These are phyloP conservation scores for Podospora pseudopauciseta DNA, from an alignment of 495 filamentous ascomycete genomes.

Conservation along the genomic window DNA sequence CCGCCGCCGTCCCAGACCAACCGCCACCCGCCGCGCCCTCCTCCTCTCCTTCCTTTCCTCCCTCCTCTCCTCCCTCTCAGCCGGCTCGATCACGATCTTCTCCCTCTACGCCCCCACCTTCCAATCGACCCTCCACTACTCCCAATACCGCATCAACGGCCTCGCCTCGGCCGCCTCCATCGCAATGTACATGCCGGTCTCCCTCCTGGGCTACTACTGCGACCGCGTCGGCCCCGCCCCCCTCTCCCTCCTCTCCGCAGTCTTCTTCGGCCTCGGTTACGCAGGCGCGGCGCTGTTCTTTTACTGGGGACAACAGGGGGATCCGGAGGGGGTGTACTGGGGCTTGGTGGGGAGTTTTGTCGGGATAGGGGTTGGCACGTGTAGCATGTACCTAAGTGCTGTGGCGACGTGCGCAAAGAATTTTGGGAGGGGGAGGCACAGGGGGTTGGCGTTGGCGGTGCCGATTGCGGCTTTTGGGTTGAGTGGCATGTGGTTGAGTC, in stretches of 20 bases:
- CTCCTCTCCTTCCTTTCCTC: slow-evolving; percentile 40
- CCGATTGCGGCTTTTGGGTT: slow-evolving; percentile 92
- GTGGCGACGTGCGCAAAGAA: slow-evolving; percentile 97
- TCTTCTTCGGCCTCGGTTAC: slow-evolving; percentile 78
- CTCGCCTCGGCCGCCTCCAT: slow-evolving; percentile 80
- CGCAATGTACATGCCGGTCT: slow-evolving; percentile 83
- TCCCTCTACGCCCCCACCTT: slow-evolving; percentile 88
- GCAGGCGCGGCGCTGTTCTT: slow-evolving; percentile 61
- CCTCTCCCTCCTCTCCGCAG: slow-evolving; percentile 64
- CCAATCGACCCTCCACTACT: slow-evolving; percentile 76
- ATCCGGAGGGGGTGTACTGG: slow-evolving; percentile 62
- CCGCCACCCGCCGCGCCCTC: slow-evolving; percentile 24
- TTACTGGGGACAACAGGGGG: slow-evolving; percentile 49
- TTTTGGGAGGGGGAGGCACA: slow-evolving; percentile 81
- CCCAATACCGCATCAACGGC: slow-evolving; percentile 85
- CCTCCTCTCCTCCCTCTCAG: slow-evolving; percentile 59
- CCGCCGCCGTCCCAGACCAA: slow-evolving; percentile 19
- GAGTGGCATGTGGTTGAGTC: slow-evolving; percentile 92
- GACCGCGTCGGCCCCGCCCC: slow-evolving; percentile 78
- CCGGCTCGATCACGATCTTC: slow-evolving; percentile 81
- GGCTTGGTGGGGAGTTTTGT: slow-evolving; percentile 84
- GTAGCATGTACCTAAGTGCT: slow-evolving; percentile 78
- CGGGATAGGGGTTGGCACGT: slow-evolving; percentile 74
- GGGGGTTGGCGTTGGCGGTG: slow-evolving; percentile 81
- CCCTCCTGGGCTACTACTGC: slow-evolving; percentile 84